These are phyloP conservation scores for Pichia membranifaciens DNA, from an alignment of 805 yeast genomes.

Conservation along the genomic window DNA sequence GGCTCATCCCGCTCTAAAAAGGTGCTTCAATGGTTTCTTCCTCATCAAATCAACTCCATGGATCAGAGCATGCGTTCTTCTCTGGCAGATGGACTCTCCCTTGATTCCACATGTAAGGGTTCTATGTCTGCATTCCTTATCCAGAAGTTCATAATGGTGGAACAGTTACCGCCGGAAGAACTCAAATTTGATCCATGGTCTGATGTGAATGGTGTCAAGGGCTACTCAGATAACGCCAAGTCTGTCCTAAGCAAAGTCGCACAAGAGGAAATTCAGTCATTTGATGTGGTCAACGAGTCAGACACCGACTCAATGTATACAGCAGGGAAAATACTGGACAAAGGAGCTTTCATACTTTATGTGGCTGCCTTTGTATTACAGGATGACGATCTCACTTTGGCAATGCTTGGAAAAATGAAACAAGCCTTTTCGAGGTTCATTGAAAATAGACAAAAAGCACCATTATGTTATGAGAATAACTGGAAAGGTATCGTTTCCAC, in stretches of 20 bases:
- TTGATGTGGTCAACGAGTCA: slow-evolving; percentile 51
- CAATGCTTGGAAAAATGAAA: slow-evolving; percentile 54
- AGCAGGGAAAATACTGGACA: slow-evolving; percentile 82
- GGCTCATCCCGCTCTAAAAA: slow-evolving; percentile 23
- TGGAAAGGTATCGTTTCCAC: slow-evolving; percentile 78
- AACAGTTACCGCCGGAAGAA: slow-evolving; percentile 26
- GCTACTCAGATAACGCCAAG: slow-evolving; percentile 33
- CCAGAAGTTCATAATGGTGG: slow-evolving; percentile 26
- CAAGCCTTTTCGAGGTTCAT: slow-evolving; percentile 65
- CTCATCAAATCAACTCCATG: slow-evolving; percentile 42
- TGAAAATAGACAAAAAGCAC: slow-evolving; percentile 60
- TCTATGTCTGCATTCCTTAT: slow-evolving; percentile 42
- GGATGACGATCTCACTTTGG: slow-evolving; percentile 46
- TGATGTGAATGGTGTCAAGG: slow-evolving; percentile 34
- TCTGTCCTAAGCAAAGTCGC: slow-evolving; percentile 43
- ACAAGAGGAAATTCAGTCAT: slow-evolving; percentile 42
- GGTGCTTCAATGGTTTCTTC: slow-evolving; percentile 43
- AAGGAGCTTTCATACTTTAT: slow-evolving; percentile 81
- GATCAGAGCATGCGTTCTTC: slow-evolving; percentile 18
- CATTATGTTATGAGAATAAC: slow-evolving; percentile 70
- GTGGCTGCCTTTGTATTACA: slow-evolving; percentile 61
- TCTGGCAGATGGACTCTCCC: slow-evolving; percentile 24
- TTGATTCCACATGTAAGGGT: slow-evolving; percentile 54
- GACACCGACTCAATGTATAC: slow-evolving; percentile 82
- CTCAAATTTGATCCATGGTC: slow-evolving; percentile 57